Conservation (phyloP, 1,284 basidiomycete species). For the Cutaneotrichosporon curvatum region DNA sequence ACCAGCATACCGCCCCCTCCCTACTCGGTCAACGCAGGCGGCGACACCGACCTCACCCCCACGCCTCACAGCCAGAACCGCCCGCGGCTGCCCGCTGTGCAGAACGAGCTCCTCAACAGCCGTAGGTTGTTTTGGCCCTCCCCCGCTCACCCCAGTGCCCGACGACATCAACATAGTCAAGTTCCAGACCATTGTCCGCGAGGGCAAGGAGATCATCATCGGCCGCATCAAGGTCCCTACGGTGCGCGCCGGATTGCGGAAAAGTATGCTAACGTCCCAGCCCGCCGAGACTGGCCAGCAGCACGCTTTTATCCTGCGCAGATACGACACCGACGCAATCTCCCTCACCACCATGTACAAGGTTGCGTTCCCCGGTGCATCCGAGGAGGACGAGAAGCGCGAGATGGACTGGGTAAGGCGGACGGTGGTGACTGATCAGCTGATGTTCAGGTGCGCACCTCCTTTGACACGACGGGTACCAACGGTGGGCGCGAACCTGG, state of each 20-base stretch:
- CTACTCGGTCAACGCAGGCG: conserved; percentile 22
- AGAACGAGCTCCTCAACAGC: conserved; percentile 29
- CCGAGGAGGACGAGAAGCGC: conserved; percentile 67
- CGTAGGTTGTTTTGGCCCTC: conserved; percentile 20
- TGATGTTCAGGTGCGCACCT: conserved; percentile 48
- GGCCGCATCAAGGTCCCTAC: conserved; percentile 92
- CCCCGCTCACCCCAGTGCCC: conserved; percentile 23
- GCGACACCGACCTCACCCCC: conserved; percentile 30
- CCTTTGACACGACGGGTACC: conserved; percentile 68
- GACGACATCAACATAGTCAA: conserved; percentile 54
- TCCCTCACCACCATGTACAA: conserved; percentile 97
- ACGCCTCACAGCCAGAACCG: conserved; percentile 34
- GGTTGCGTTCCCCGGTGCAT: conserved; percentile 83
- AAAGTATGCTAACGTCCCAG: not conserved
- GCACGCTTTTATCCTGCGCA: conserved; percentile 89
- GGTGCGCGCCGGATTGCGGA: conserved; percentile 48
- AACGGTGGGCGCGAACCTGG: conserved; percentile 65
- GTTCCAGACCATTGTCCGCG: conserved; percentile 73
- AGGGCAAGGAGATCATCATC: conserved; percentile 75
- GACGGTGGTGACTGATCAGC: not conserved
- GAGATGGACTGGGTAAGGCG: conserved; percentile 68
- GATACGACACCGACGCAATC: conserved; percentile 92
- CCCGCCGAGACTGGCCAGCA: conserved; percentile 4
- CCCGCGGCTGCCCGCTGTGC: conserved; percentile 34
- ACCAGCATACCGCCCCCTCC: conserved; percentile 33